phyloP scores from a whole-genome alignment of 345 rosid genomes.

The Syzygium aqueum region DNA sequence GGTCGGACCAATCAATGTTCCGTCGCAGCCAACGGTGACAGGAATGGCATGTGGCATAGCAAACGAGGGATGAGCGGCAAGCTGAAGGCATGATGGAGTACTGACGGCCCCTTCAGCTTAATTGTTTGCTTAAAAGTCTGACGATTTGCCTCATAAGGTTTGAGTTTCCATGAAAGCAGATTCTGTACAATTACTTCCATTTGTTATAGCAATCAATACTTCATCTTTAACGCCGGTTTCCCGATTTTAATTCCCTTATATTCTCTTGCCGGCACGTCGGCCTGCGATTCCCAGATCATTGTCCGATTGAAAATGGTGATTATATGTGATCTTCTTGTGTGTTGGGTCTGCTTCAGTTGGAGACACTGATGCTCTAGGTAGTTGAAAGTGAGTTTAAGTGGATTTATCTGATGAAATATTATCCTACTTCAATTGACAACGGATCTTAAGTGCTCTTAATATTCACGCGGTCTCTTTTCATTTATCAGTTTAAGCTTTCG shows the following conservation, averaged over 20 bases:
- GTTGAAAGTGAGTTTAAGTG: not conserved
- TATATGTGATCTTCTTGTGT: not conserved
- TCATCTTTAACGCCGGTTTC: not conserved
- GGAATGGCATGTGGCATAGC: slow-evolving; percentile 42
- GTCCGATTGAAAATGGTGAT: not conserved
- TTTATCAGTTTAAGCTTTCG: no score
- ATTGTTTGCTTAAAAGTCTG: not conserved
- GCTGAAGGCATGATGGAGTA: slow-evolving; percentile 38
- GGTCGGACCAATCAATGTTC: slow-evolving; percentile 51
- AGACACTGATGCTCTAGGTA: not conserved
- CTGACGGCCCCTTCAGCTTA: not conserved
- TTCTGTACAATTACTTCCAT: not conserved
- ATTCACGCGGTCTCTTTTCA: no score
- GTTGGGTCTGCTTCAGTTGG: not conserved
- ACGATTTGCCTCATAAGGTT: not conserved
- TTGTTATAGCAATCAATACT: not conserved
- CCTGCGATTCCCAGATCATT: not conserved
- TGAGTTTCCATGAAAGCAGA: not conserved
- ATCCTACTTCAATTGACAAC: no score
- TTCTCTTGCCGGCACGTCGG: not conserved
- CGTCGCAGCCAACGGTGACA: slow-evolving; percentile 61
- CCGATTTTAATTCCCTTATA: not conserved
- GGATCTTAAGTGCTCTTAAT: no score
- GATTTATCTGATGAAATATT: not conserved
- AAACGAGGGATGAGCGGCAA: slow-evolving; percentile 63